Base-by-base conservation (phyloP, 1,284 basidiomycete species). In the Marasmius fiardii region DNA sequence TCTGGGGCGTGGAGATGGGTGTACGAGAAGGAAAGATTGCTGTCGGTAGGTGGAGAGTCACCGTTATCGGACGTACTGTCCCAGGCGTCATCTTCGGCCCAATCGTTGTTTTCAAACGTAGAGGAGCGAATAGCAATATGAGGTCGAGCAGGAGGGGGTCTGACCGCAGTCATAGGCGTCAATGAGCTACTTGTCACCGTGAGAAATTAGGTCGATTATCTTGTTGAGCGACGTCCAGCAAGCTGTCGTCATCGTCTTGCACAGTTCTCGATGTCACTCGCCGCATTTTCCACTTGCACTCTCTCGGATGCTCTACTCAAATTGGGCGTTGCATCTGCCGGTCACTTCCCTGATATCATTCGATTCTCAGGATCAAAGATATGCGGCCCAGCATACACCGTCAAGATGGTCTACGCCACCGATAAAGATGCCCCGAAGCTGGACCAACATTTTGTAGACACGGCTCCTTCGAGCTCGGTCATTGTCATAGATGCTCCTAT, bases 221-320 rank as follows among this genome's bases (percentile, higher is more conserved):
- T 8, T 20, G 24, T 49, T 26, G 10, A 16, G n/a, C 47, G 47
- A 28, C 33, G 26, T 31, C 47, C 26, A 26, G 23, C 8, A 10
- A 10, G 12, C n/a, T 34, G 34, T 8, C 20, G 39, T 31, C 54
- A 43, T 43, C 47, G 44, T 35, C 33, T 24, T 18, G 26, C n/a
- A 21, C 10, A n/a, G 31, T 12, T 21, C 12, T 26, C 57, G 39
- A 56, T 55, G 35, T 71, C 70, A 33, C 59, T 66, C n/a, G 63
- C 71, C 33, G 64, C 65, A 10, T 85, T 82, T 65, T 85, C 90
- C 6, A 80, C 88, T 37, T 92, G 90, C 72, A 89, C 97, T 77
- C 78, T 98, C 18, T 95, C 95, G 1, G 95, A 98, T 70, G 93
- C 93, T 1, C 82, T 98, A 65, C 77, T 95, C 65, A 95, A 93